Evolutionary conservation across 192 early-diverging fungal species (phyloP), one percentile per base, ranked within the genome.

Genomic region (Pecoramyces ruminantium): DNA sequence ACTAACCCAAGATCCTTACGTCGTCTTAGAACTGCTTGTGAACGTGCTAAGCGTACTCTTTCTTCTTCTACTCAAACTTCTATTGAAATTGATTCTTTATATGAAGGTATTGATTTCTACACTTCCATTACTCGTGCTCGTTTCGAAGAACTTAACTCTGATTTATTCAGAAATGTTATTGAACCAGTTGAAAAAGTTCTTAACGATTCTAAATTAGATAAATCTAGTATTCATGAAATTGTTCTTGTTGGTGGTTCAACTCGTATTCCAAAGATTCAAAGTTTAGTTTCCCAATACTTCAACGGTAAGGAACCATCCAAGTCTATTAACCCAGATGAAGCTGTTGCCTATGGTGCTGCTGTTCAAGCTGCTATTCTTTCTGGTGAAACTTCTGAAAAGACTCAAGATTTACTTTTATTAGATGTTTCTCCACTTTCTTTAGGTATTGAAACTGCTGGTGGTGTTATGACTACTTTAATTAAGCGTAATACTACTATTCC

Each of bases 211-310:
- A 98, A 98, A 92, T 90, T 97, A 83, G 95, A 95, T 86, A 98
- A 98, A 92, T 83, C 89, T 85, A 79, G 88, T 78, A 92, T 98
- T 79, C 87, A 96, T 80, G 96, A 98, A 85, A 97, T 98, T 83
- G 97, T 98, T 83, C 90, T 98, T 38, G 97, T 98, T 81, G 97
- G 97, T 88, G 97, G 97, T 83, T 97, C 97, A 82, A 98, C 96
- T 82, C 97, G 97, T 92, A 98, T 98, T 89, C 97, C 97, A 90
- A 38, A 78, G 30, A 18, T 78, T 17, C 78, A 34, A 30, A 34
- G 30, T 29, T 40, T 80, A 38, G 67, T 42, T 21, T 81, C 81
- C 85, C 96, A 92, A 78, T 92, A 91, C 86, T 95, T 95, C 82
- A 88, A 91, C 85, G 92, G 92, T 81, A 94, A 94, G 90, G 89